Conservation (phyloP, 169 alveolate species). For the Plasmodium berghei region DNA sequence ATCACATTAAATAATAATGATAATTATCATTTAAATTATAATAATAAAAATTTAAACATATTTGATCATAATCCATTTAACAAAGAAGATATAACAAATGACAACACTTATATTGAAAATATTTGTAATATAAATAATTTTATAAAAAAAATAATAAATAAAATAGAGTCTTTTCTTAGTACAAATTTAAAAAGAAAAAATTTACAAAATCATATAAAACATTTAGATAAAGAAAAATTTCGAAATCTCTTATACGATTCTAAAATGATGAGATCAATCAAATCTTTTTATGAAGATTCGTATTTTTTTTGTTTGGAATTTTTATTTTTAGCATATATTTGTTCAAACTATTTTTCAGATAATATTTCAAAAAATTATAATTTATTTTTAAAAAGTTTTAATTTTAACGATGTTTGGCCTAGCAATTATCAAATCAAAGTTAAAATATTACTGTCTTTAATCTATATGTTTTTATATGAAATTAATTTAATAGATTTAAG, state of each 20-base stretch:
- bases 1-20: slow-evolving; percentile 18
- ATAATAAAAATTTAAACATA: background rate
- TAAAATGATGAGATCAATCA: slow-evolving; percentile 11
- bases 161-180: slow-evolving; percentile 21
- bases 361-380: slow-evolving; percentile 35
- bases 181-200: slow-evolving; percentile 19
- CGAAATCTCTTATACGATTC: slow-evolving; percentile 45
- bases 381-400: slow-evolving; percentile 28
- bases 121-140: slow-evolving; percentile 22
- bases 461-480: slow-evolving; percentile 46
- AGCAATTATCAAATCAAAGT: slow-evolving; percentile 45
- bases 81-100: background rate
- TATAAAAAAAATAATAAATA: slow-evolving; percentile 60
- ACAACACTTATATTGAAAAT: slow-evolving; percentile 1
- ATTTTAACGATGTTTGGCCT: slow-evolving; percentile 57
- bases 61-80: background rate
- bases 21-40: slow-evolving; percentile 20
- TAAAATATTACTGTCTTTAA: slow-evolving; percentile 47
- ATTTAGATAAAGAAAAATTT: slow-evolving; percentile 18
- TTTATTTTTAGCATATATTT: slow-evolving; percentile 43
- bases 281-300: slow-evolving; percentile 13
- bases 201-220: slow-evolving; percentile 29
- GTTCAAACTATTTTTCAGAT: slow-evolving; percentile 67
- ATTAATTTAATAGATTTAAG: slow-evolving; percentile 22
- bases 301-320: slow-evolving; percentile 43